Evolutionary conservation across 371 early-diverging fungal genomes (phyloP).

Genomic region (Choanephora cucurbitarum): DNA sequence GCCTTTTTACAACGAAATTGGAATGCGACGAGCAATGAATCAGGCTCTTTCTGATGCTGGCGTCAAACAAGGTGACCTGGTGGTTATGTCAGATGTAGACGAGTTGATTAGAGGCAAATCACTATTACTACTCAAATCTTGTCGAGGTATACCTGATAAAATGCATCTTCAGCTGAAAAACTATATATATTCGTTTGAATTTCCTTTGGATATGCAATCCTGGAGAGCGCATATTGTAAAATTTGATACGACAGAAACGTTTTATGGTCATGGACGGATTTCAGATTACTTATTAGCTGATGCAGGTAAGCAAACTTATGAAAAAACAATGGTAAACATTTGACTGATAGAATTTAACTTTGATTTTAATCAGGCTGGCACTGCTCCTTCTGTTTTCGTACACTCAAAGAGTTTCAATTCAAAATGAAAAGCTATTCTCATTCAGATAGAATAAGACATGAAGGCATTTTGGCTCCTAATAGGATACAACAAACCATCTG

Average conservation of each 20-base stretch:
- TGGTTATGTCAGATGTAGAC: slow-evolving; percentile 36
- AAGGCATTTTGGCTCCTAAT: slow-evolving; percentile 9
- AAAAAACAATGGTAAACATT: too few species aligned
- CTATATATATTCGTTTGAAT: slow-evolving; percentile 62
- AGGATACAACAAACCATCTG: slow-evolving; percentile 31
- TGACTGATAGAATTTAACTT: too few species aligned
- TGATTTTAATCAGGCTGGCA: slow-evolving; percentile 24
- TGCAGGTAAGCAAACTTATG: slow-evolving; percentile 45
- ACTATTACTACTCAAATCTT: slow-evolving; percentile 27
- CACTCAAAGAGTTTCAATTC: slow-evolving; percentile 42
- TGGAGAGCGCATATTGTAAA: slow-evolving; percentile 52
- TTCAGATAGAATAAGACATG: slow-evolving; percentile 26
- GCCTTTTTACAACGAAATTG: slow-evolving; percentile 51
- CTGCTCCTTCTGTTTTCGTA: slow-evolving; percentile 46
- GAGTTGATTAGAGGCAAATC: slow-evolving; percentile 28
- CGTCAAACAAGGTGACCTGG: slow-evolving; percentile 27
- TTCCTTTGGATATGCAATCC: slow-evolving; percentile 38
- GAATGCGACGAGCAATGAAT: slow-evolving; percentile 46
- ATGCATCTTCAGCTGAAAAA: slow-evolving; percentile 52
- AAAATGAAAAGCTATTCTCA: slow-evolving; percentile 52
- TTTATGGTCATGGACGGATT: slow-evolving; percentile 40
- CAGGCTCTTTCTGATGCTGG: slow-evolving; percentile 30
- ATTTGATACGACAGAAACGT: slow-evolving; percentile 26
- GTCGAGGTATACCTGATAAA: slow-evolving; percentile 44
- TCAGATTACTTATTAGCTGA: slow-evolving; percentile 47